Conservation (phyloP, 768 basidiomycete genomes). For the Agrocybe pediades region DNA sequence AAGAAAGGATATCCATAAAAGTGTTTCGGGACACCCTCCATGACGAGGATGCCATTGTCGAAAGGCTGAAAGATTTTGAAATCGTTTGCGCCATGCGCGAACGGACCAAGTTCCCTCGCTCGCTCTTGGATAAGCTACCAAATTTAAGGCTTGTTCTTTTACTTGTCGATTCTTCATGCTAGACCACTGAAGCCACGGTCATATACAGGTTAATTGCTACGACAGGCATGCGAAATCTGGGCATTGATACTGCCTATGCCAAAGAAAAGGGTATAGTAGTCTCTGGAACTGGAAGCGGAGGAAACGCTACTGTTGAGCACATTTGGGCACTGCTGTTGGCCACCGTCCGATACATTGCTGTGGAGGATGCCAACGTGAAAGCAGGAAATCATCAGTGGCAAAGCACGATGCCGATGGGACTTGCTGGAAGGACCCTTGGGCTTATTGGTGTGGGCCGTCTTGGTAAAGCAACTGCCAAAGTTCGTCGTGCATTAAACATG, state of each 20-base stretch:
- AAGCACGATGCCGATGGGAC: slow-evolving; percentile 46
- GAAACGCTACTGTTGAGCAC: slow-evolving; percentile 59
- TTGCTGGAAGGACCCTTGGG: slow-evolving; percentile 58
- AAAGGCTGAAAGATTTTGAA: slow-evolving; percentile 50
- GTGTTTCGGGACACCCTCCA: slow-evolving; percentile 52
- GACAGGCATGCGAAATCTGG: slow-evolving; percentile 51
- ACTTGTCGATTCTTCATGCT: neutral
- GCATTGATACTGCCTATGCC: slow-evolving; percentile 51
- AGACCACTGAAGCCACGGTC: neutral
- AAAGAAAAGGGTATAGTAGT: slow-evolving; percentile 51
- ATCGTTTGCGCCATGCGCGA: slow-evolving; percentile 71
- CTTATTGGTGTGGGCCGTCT: slow-evolving; percentile 63
- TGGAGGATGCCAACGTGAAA: slow-evolving; percentile 52
- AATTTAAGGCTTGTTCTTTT: slow-evolving; percentile 44
- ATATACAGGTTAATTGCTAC: slow-evolving; percentile 51
- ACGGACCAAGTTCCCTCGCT: slow-evolving; percentile 54
- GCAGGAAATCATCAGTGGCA: slow-evolving; percentile 55
- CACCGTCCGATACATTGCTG: slow-evolving; percentile 47
- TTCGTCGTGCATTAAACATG: slow-evolving; percentile 15
- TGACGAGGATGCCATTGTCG: slow-evolving; percentile 51
- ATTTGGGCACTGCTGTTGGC: slow-evolving; percentile 66
- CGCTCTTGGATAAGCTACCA: slow-evolving; percentile 55
- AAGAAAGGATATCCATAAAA: slow-evolving; percentile 38
- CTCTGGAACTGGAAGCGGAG: slow-evolving; percentile 45
- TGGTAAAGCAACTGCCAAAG: slow-evolving; percentile 53